phyloP scores from a whole-genome alignment of 768 basidiomycete species.

The Kwoniella pini region DNA sequence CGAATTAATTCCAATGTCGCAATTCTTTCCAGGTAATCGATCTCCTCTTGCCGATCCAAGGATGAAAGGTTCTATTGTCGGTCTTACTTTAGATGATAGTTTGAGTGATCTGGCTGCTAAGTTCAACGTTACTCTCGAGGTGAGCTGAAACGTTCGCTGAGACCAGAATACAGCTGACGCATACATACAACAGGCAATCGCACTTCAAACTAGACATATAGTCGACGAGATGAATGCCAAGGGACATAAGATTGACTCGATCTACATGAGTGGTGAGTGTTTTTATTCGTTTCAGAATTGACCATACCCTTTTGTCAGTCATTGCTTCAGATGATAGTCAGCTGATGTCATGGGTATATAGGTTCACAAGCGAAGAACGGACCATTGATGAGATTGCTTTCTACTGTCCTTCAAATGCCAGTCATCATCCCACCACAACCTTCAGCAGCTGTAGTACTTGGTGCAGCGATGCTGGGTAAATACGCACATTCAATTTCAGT shows the following conservation, averaged over 20 bases:
- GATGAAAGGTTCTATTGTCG: slow-evolving; percentile 89
- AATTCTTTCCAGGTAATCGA: slow-evolving; percentile 85
- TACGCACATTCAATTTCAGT: slow-evolving; percentile 68
- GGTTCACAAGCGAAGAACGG: slow-evolving; percentile 90
- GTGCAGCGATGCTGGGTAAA: slow-evolving; percentile 89
- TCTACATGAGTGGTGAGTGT: slow-evolving; percentile 74
- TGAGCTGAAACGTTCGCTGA: slow-evolving; percentile 18
- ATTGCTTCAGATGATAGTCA: too few relatives aligned
- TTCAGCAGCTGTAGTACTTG: slow-evolving; percentile 81
- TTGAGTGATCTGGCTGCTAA: slow-evolving; percentile 81
- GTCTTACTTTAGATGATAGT: slow-evolving; percentile 75
- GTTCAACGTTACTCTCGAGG: slow-evolving; percentile 84
- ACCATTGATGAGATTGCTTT: slow-evolving; percentile 85
- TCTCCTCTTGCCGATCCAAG: slow-evolving; percentile 94
- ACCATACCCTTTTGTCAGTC: too few relatives aligned
- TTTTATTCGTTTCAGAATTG: too few relatives aligned
- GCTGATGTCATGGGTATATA: slow-evolving; percentile 9
- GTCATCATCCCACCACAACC: slow-evolving; percentile 77
- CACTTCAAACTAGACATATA: slow-evolving; percentile 91
- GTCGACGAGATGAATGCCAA: slow-evolving; percentile 83
- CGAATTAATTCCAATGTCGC: too few relatives aligned
- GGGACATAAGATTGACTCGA: slow-evolving; percentile 76
- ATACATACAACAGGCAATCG: slow-evolving; percentile 63
- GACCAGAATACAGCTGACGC: neutral
- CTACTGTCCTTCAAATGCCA: slow-evolving; percentile 76